Evolutionary conservation across 257 asterid genomes (phyloP).

Genomic region (Vinca minor): DNA sequence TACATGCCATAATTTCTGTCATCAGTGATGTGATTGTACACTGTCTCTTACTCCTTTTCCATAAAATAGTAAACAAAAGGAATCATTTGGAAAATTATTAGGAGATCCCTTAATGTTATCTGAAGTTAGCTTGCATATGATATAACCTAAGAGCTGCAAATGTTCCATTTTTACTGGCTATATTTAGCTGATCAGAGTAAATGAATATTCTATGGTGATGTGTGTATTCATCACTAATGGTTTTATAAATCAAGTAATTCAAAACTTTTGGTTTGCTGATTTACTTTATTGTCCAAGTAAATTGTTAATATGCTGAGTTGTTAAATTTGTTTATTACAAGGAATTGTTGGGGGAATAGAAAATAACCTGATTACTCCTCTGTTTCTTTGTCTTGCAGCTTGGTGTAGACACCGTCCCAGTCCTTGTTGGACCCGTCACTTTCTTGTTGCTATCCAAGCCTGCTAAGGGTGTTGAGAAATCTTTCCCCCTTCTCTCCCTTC

Average conservation of each 20-base stretch:
- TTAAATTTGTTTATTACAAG: not conserved
- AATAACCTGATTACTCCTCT: too few species aligned
- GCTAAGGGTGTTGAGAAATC: constrained; percentile 93
- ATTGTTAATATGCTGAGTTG: not conserved
- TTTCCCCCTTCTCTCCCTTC: constrained; percentile 70
- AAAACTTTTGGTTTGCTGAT: not conserved
- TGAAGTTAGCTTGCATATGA: not conserved
- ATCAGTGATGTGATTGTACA: not conserved
- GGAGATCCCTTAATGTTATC: not conserved
- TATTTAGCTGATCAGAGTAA: not conserved
- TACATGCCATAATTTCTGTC: not conserved
- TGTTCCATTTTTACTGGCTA: not conserved
- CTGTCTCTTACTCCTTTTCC: not conserved
- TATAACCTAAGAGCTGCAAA: not conserved
- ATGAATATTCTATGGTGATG: not conserved
- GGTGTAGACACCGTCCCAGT: constrained; percentile 88
- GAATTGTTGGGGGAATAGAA: too few species aligned
- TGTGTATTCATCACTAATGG: not conserved
- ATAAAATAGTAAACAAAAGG: too few species aligned
- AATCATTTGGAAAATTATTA: too few species aligned
- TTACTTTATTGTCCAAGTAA: not conserved
- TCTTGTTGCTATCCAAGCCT: constrained; percentile 81
- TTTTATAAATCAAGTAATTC: not conserved
- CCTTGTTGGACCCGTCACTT: constrained; percentile 83
- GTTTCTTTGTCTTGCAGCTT: constrained; percentile 43